Evolutionary conservation across 73 alveolate genomes (phyloP), one percentile per base, ranked within the genome.

Genomic region (Diophrys appendiculata): DNA sequence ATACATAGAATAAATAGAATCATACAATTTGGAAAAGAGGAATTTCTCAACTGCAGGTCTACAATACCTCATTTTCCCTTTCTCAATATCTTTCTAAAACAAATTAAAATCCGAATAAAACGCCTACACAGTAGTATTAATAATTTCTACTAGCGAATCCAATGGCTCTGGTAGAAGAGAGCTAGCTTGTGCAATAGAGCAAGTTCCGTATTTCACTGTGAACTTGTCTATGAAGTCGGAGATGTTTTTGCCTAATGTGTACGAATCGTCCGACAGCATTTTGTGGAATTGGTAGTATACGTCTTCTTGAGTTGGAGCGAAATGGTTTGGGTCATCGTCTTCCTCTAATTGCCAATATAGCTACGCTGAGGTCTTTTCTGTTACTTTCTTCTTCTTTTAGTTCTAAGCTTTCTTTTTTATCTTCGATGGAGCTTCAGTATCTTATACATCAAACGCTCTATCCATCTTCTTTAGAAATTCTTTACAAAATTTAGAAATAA

Each of bases 1-100:
- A 35, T 88, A 88, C 87, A 82, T 76, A 0, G 82, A 75, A 31
- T 75, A 75, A 0, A 88, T 30, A 30, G 60, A 74, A 33, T 68
- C 83, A 73, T 76, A 76, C 24, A 88, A 81, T 89, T 87, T 88
- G 27, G 69, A 35, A 76, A 73, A 88, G 24, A 88, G 52, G 33
- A 69, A 82, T 33, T 88, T 88, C 81, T 88, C 95, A n/a, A 81
- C 85, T 8, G 84, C 89, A 2, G 86, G 86, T 35, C 88, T 35
- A 65, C 92, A 43, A 43, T 43, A 11, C 60, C 60, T 11, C 60
- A 11, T 43, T 18, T 43, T 43, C 18, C 18, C 60, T 8, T 91
- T 34, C 25, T 76, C 54, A 43, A 79, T 76, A 0, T 69, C 73
- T 33, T 88, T n/a, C n/a, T n/a, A n/a, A n/a, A n/a, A 87, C 14